Conservation (phyloP, 2,329 filamentous ascomycete species). For the Fusarium vanettenii region DNA sequence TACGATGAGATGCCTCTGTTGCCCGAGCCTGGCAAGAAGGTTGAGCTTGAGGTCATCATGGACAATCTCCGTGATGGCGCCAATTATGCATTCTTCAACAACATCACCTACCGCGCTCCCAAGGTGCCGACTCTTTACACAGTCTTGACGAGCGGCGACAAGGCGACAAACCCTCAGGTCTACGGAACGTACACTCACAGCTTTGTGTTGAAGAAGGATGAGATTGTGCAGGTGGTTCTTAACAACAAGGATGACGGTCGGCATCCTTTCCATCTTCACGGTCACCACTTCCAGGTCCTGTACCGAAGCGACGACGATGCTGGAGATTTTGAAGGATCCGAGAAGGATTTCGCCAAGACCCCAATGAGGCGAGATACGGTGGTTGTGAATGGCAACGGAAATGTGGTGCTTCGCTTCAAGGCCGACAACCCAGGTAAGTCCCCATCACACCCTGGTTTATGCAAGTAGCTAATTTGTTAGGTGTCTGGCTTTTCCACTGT, state of each 20-base stretch:
- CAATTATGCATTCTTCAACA: slow-evolving; percentile 76
- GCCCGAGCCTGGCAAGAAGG: slow-evolving; percentile 69
- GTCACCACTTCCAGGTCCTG: slow-evolving; percentile 78
- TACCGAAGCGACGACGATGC: slow-evolving; percentile 68
- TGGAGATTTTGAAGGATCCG: slow-evolving; percentile 63
- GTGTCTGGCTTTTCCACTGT: slow-evolving; percentile 81
- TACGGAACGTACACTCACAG: slow-evolving; percentile 76
- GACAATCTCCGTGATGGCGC: slow-evolving; percentile 71
- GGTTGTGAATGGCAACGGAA: slow-evolving; percentile 72
- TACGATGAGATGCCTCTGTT: slow-evolving; percentile 72
- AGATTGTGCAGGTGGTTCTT: slow-evolving; percentile 80
- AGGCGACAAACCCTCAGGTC: slow-evolving; percentile 67
- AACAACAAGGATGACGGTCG: slow-evolving; percentile 79
- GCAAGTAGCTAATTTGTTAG: slow-evolving; percentile 34
- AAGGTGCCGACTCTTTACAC: slow-evolving; percentile 87
- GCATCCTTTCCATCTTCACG: slow-evolving; percentile 84
- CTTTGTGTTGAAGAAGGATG: slow-evolving; percentile 74
- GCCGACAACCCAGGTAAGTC: slow-evolving; percentile 72
- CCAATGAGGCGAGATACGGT: slow-evolving; percentile 78
- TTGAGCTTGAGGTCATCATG: slow-evolving; percentile 74
- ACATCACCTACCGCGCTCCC: slow-evolving; percentile 78
- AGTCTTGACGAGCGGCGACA: slow-evolving; percentile 71
- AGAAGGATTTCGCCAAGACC: slow-evolving; percentile 60
- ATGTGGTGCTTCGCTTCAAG: slow-evolving; percentile 75
- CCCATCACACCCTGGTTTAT: background rate